Conservation (phyloP, 1,284 basidiomycete genomes). For the Phlebopus sp. region DNA sequence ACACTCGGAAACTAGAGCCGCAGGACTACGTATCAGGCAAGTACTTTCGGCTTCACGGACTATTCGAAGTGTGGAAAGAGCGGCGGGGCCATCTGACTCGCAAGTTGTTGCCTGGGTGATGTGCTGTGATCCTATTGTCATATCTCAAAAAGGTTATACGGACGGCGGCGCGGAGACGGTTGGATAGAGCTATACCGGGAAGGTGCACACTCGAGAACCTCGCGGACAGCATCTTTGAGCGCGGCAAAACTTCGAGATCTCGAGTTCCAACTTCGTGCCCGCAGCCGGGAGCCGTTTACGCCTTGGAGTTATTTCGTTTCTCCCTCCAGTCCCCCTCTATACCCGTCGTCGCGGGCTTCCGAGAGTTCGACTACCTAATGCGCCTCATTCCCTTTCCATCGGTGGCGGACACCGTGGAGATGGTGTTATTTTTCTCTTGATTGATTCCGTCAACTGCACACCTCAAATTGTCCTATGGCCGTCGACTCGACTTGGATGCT, state of each 20-base stretch:
- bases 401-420: constrained; percentile 28
- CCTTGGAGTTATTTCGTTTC: constrained; percentile 8
- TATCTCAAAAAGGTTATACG: neutral
- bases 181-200: neutral
- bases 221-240: no score
- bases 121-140: constrained; percentile 10
- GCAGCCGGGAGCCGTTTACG: neutral
- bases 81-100: constrained; percentile 1
- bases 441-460: neutral
- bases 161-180: neutral
- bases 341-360: constrained; percentile 16
- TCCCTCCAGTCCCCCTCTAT: constrained; percentile 19
- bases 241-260: no score
- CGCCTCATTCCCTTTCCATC: constrained; percentile 19
- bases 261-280: neutral
- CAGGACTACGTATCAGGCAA: constrained; percentile 3
- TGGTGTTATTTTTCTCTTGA: constrained; percentile 6
- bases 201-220: constrained; percentile 5
- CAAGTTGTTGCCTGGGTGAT: constrained; percentile 3
- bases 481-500: neutral
- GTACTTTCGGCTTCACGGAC: constrained; percentile 4
- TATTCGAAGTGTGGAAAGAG: neutral
- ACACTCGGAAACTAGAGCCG: constrained; percentile 1
- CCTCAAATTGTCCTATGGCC: neutral
- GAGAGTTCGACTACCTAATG: constrained; percentile 9